Evolutionary conservation across 2,329 filamentous ascomycete genomes (phyloP).

Genomic region (Ceratocystis albifundus): DNA sequence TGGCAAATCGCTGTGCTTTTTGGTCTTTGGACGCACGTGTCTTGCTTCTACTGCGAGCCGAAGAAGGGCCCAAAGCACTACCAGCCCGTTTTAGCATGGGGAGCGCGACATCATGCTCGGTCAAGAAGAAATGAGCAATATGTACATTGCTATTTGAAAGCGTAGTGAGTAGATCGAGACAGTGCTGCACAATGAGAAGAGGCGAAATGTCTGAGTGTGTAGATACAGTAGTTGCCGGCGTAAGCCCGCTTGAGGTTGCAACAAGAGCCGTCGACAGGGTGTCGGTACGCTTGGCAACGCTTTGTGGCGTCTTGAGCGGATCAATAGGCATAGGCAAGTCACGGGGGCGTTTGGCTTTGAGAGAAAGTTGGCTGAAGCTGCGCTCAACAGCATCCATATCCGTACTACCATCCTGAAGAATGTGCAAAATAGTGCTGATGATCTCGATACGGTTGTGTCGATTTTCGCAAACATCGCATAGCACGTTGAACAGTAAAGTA

Average conservation of each 20-base stretch:
- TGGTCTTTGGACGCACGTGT: conserved; percentile 62
- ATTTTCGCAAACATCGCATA: conserved; percentile 88
- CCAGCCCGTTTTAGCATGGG: conserved; percentile 64
- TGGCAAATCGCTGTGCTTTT: conserved; percentile 74
- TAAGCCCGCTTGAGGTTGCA: conserved; percentile 26
- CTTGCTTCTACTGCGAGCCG: conserved; percentile 21
- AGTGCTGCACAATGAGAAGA: conserved; percentile 90
- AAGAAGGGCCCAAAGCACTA: conserved; percentile 51
- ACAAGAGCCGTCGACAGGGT: conserved; percentile 44
- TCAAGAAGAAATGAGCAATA: conserved; percentile 83
- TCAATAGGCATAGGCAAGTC: conserved; percentile 44
- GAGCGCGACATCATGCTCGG: conserved; percentile 70
- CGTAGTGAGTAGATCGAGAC: conserved; percentile 71
- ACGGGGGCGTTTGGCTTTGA: conserved; percentile 72
- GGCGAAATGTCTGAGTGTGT: conserved; percentile 82
- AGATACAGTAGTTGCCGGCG: conserved; percentile 27
- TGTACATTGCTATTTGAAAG: conserved; percentile 76
- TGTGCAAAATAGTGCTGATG: conserved; percentile 80
- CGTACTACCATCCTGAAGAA: conserved; percentile 87
- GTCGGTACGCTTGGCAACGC: conserved; percentile 56
- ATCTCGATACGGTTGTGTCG: conserved; percentile 92
- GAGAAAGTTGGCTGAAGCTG: conserved; percentile 84
- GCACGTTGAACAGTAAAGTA: conserved; percentile 70
- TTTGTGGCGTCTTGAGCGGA: conserved; percentile 65
- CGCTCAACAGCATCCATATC: conserved; percentile 90